Conservation (phyloP, 371 early-diverging fungal genomes). For the Mortierella sp. region DNA sequence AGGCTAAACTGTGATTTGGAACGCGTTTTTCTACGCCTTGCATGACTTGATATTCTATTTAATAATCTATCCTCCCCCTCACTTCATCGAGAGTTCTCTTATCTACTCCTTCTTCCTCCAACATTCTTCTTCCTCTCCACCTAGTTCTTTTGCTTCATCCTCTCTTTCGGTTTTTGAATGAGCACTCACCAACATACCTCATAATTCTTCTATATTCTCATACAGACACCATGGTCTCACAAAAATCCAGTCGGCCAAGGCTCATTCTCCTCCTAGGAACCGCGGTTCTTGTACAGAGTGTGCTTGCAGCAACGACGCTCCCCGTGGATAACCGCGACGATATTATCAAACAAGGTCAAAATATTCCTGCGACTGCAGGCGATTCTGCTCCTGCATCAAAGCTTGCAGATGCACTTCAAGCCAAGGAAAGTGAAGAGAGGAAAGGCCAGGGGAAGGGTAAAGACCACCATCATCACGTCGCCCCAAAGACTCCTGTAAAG, state of each 20-base stretch:
- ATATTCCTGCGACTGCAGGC: neutral
- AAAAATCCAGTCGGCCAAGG: conserved; percentile 14
- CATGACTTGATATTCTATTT: neutral
- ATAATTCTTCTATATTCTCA: too few relatives aligned
- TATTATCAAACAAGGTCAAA: neutral
- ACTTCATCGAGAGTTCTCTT: neutral
- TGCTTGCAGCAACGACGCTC: neutral
- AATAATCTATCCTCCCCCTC: neutral
- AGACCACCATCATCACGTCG: neutral
- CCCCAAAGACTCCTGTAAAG: neutral
- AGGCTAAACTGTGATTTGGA: conserved; percentile 42
- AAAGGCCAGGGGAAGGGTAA: neutral
- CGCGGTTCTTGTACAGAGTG: conserved; percentile 18
- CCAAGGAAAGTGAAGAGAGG: neutral
- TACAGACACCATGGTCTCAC: conserved; percentile 10
- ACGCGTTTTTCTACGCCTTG: conserved; percentile 1
- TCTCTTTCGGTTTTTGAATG: neutral
- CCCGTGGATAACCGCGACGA: neutral
- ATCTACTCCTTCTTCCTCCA: neutral
- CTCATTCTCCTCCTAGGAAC: conserved; percentile 22
- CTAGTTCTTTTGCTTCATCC: conserved; percentile 8
- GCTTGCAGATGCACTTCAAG: neutral
- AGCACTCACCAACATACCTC: too few relatives aligned
- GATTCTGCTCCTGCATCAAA: neutral
- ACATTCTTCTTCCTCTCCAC: neutral